These are phyloP conservation scores for Cenococcum geophilum DNA, from an alignment of 495 filamentous ascomycete species.

Conservation along the genomic window DNA sequence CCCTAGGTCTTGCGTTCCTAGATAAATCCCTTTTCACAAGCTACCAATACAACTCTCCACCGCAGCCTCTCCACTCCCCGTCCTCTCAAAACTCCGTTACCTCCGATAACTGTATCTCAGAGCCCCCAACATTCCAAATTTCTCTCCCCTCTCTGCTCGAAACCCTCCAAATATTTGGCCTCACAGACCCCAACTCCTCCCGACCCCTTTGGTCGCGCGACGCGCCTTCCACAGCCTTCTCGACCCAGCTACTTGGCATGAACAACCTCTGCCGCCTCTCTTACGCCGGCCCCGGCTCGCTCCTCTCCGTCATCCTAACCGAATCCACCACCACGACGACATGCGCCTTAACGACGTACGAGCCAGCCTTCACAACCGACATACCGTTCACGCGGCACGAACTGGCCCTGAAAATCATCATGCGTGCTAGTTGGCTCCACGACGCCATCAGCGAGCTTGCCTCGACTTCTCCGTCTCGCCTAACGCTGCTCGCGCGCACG, in stretches of 20 bases:
- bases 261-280: slow-evolving; percentile 73
- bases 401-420: slow-evolving; percentile 88
- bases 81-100: slow-evolving; percentile 33
- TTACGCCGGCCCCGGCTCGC: slow-evolving; percentile 64
- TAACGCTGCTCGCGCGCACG: slow-evolving; percentile 53
- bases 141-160: slow-evolving; percentile 83
- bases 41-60: slow-evolving; percentile 54
- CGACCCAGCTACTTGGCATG: slow-evolving; percentile 66
- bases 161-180: slow-evolving; percentile 87
- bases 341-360: slow-evolving; percentile 88
- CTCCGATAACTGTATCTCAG: slow-evolving; percentile 24
- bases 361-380: slow-evolving; percentile 59
- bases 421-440: slow-evolving; percentile 73
- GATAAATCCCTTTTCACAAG: slow-evolving; percentile 81
- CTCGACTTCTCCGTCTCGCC: slow-evolving; percentile 58
- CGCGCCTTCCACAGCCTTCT: slow-evolving; percentile 57
- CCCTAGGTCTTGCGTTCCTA: slow-evolving; percentile 68
- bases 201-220: slow-evolving; percentile 24
- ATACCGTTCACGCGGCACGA: slow-evolving; percentile 78
- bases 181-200: slow-evolving; percentile 52
- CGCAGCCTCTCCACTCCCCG: slow-evolving; percentile 38
- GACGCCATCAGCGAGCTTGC: slow-evolving; percentile 79
- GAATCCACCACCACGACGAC: slow-evolving; percentile 84
- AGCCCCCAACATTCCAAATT: slow-evolving; percentile 61
- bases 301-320: slow-evolving; percentile 72